Evolutionary conservation across 2,329 filamentous ascomycete genomes (phyloP), one percentile per base, ranked within the genome.

Genomic region (Xylaria sp.): DNA sequence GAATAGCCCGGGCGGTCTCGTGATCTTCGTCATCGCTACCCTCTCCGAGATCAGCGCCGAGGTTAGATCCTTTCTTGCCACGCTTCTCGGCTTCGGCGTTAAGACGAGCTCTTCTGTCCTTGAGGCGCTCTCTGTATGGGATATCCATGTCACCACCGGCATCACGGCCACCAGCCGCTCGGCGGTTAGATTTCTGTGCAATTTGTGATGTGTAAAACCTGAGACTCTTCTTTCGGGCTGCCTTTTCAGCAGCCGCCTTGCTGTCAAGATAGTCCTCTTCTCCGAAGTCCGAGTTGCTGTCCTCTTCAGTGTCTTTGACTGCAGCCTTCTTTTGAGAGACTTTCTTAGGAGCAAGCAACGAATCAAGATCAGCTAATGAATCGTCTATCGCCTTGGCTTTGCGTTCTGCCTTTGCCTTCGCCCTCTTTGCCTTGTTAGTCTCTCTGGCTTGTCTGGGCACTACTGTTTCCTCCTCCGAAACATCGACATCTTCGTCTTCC

Each of bases 131-230:
- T 60, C 94, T 88, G 76, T 97, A 89, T 2, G 95, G 95, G 55
- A 96, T 85, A 77, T 96, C 92, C 69, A 86, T 84, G 74, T 96
- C 92, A 69, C 92, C 92, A 68, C 92, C 92, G 1, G 89, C 87
- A 61, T 91, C 88, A 64, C 88, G 86, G 43, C 90, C 89, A 40
- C 89, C 90, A 33, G 83, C 87, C 5, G 88, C 87, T 58, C 92
- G 92, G 75, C 92, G 94, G 80, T 92, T 96, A 60, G 92, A 88
- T 79, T 97, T 98, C 76, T 98, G 94, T 28, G 92, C 90, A 68
- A 99, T 95, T 76, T 99, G 95, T 2, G 94, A 97, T 2, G 96
- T 98, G 84, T 99, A 99, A 83, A 99, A 99, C 66, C 93, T 91
- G 61, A 99, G 85, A 67, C 88, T 92, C 83, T 96, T 97, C 83